These are phyloP conservation scores for Aphanomyces astaci DNA, from an alignment of 352 stramenopile species.

Conservation along the genomic window DNA sequence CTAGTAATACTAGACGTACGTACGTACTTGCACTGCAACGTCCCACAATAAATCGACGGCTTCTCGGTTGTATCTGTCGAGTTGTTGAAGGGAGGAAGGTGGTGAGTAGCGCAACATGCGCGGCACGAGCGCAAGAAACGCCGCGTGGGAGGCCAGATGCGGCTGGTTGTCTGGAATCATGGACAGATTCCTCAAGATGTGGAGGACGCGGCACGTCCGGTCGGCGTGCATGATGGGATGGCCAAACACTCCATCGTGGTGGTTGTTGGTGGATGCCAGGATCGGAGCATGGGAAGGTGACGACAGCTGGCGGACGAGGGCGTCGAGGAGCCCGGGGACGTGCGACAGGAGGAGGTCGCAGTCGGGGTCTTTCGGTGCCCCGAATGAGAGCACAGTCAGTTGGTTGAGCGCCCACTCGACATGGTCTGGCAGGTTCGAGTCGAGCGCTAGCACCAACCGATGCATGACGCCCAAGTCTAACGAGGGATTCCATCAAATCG, in stretches of 20 bases:
- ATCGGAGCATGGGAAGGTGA: not conserved
- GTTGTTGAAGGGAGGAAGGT: slow-evolving; percentile 36
- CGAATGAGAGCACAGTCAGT: slow-evolving; percentile 65
- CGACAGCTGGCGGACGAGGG: slow-evolving; percentile 55
- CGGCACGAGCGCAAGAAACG: slow-evolving; percentile 49
- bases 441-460: slow-evolving; percentile 56
- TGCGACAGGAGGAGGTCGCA: slow-evolving; percentile 54
- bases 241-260: slow-evolving; percentile 29
- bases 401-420: slow-evolving; percentile 54
- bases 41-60: slow-evolving; percentile 65
- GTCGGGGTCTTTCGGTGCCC: slow-evolving; percentile 35
- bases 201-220: slow-evolving; percentile 47
- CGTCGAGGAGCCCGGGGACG: slow-evolving; percentile 60
- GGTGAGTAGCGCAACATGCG: not conserved
- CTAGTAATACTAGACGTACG: not conserved
- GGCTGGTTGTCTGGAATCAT: slow-evolving; percentile 67
- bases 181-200: slow-evolving; percentile 70
- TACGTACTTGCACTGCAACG: slow-evolving; percentile 32
- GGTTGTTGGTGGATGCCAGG: not conserved
- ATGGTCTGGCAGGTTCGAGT: slow-evolving; percentile 51
- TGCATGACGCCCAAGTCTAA: slow-evolving; percentile 55
- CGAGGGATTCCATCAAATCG: too few species aligned
- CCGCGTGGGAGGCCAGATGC: slow-evolving; percentile 52
- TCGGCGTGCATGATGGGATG: slow-evolving; percentile 52
- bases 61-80: slow-evolving; percentile 37